Evolutionary conservation across 306 rosid genomes (phyloP).

Genomic region (Lablab purpureus): DNA sequence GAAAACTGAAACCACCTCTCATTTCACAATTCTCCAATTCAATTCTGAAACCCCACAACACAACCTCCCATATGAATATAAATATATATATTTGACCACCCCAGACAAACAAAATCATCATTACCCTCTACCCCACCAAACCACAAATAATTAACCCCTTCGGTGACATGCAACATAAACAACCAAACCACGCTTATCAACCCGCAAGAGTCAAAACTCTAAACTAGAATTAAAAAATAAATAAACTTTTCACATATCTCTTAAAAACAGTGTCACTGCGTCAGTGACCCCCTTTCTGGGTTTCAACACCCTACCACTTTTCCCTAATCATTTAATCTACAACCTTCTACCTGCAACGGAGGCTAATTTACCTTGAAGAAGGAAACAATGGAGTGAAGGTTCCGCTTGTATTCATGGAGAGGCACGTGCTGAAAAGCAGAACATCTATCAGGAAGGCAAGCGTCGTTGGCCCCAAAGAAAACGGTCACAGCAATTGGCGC

Average conservation of each 20-base stretch:
- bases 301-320: constrained; percentile 36
- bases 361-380: constrained; percentile 67
- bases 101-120: constrained; percentile 29
- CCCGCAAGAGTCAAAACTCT: constrained; percentile 38
- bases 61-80: not conserved
- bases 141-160: constrained; percentile 48
- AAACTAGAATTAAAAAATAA: not conserved
- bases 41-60: constrained; percentile 35
- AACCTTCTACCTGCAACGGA: not conserved
- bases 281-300: constrained; percentile 1
- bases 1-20: constrained; percentile 27
- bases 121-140: constrained; percentile 42
- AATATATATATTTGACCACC: constrained; percentile 1
- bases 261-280: constrained; percentile 28
- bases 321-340: constrained; percentile 12
- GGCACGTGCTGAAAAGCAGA: constrained; percentile 88
- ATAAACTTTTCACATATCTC: constrained; percentile 21
- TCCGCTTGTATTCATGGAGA: constrained; percentile 66
- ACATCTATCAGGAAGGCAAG: constrained; percentile 70
- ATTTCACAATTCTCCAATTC: constrained; percentile 13
- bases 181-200: constrained; percentile 46
- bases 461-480: constrained; percentile 96
- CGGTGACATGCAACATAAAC: constrained; percentile 33
- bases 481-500: constrained; percentile 72
- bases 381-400: constrained; percentile 69